Evolutionary conservation across 192 early-diverging fungal species (phyloP), one percentile per base, ranked within the genome.

Genomic region (Linnemannia exigua): DNA sequence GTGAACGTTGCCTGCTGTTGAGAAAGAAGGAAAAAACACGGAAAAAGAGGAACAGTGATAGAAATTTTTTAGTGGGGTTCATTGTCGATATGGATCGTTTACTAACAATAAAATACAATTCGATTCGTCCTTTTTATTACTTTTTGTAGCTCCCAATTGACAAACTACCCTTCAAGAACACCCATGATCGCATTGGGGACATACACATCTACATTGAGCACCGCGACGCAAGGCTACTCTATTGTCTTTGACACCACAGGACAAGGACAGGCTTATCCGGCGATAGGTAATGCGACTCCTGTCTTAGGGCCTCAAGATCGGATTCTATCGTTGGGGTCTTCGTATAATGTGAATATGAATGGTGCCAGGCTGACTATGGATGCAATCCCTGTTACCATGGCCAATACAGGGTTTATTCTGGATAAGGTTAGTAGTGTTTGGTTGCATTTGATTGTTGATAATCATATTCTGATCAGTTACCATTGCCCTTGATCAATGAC

Each of bases 171-270:
- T 12, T 37, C 76, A 4, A 37, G 38, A 19, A 70, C 36, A 37
- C 76, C 82, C 6, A 17, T 85, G n/a, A 48, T 79, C 3, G 44
- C 66, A 22, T 74, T 85, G 6, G 83, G 83, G 14, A 76, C 83
- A 1, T 85, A 61, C 58, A 61, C 75, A 2, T 51, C 51, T 19
- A 19, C 77, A 12, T 28, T 67, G 41, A 79, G 75, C 73, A 79
- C 83, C 17, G 69, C 83, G 14, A 61, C 58, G 12, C 58, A 31
- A 33, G 83, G 83, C 35, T 86, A 86, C 38, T 54, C 72, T 20
- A 44, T 79, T 15, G 83, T 86, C 1, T 86, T 86, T 67, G 83
- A 86, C 52, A 31, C 72, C 4, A 75, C 19, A 41, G 74, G 78
- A 35, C 28, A 61, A 28, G 58, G 33, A 12, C 77, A 78, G 17